Base-by-base conservation (phyloP, 2,329 filamentous ascomycete species). In the Cytospora schulzeri region DNA sequence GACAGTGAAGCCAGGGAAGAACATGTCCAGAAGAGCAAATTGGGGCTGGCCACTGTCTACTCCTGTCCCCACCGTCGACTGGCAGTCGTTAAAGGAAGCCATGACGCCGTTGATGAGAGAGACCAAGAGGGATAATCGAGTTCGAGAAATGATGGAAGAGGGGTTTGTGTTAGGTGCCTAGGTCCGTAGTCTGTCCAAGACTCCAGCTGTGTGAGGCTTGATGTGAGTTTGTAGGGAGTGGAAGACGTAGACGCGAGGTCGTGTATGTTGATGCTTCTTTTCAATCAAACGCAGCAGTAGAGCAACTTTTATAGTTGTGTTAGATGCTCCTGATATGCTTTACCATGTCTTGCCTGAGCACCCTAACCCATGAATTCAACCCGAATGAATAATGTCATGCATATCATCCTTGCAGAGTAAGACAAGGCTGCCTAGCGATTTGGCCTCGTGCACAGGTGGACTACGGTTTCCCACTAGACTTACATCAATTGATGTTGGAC, bases 1-100 rank as follows among this genome's bases (percentile, higher is more conserved):
- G 63, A 86, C 74, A 9, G 85, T 85, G 73, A 89, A 88, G 22
- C 88, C 87, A 0, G 88, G 88, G 69, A 91, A 84, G 73, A 91
- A 81, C 67, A 82, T 81, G 71, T 91, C 87, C 35, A 91, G 77
- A 17, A 87, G 73, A 60, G 73, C 79, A 61, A 81, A 77, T 68
- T 80, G 80, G 9, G 79, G 73, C 28, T 73, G 65, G 2, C 66
- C 67, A 17, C 62, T 24, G 17, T n/a, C 22, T 29, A 51, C n/a
- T 26, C 38, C 45, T 29, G 53, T 6, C 26, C 33, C 45, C 57
- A 53, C 53, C 29, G n/a, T 22, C 4, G 35, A 19, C n/a, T 19
- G 41, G 31, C 41, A 57, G n/a, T 26, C 48, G n/a, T 35, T 35
- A 14, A 33, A n/a, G 45, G 57, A 61, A 29, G 63, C 45, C 63